phyloP scores from a whole-genome alignment of 805 yeast species.

The Babjeviella inositovora region DNA sequence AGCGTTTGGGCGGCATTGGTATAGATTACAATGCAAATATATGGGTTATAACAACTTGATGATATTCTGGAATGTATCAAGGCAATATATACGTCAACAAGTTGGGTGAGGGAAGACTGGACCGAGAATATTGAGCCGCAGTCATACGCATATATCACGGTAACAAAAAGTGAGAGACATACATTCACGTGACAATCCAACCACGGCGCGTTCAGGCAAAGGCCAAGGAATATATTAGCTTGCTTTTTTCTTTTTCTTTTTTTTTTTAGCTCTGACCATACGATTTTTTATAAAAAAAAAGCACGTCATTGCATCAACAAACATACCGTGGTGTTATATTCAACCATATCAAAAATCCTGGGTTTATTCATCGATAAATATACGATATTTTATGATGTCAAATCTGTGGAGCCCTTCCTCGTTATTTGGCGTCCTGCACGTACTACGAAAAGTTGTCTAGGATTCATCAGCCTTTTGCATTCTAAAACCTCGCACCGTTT shows the following conservation, averaged over 20 bases:
- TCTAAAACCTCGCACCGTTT: no score
- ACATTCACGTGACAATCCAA: no score
- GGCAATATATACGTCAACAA: not conserved
- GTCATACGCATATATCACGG: not conserved
- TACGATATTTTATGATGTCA: conserved; percentile 4
- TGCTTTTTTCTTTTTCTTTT: not conserved
- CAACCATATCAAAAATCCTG: not conserved
- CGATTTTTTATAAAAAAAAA: not conserved
- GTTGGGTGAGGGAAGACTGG: not conserved
- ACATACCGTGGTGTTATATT: conserved; percentile 1
- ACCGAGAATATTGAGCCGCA: no score
- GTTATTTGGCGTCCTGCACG: conserved; percentile 7
- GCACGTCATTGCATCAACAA: not conserved
- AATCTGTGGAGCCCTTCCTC: conserved; percentile 15
- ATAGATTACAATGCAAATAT: not conserved
- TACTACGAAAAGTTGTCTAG: not conserved
- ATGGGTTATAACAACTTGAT: no score
- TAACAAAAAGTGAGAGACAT: not conserved
- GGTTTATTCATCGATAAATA: not conserved
- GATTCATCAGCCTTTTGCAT: not conserved
- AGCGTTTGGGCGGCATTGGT: not conserved
- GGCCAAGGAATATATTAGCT: not conserved
- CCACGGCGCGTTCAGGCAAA: no score
- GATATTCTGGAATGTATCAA: not conserved
- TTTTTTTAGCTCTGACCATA: not conserved